Base-by-base conservation (phyloP, 371 early-diverging fungal species). In the Mucor racemosus region DNA sequence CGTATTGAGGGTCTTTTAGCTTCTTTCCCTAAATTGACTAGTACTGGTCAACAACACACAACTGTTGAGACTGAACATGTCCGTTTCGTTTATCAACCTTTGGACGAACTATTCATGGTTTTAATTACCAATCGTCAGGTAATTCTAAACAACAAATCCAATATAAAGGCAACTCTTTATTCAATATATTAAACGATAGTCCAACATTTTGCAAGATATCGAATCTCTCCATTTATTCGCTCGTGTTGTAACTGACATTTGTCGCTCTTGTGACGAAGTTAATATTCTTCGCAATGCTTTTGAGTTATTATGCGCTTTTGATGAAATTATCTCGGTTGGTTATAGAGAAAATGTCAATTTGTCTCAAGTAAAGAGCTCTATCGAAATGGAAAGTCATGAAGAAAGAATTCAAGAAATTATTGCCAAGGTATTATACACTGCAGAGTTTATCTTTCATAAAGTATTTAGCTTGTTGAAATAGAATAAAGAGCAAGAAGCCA, bases 401-500 rank as follows among this genome's bases (percentile, higher is more conserved):
- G 98, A 98, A 75, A 88, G 93, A 76, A 90, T 97, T 61, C 97
- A 96, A 78, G 97, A 96, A 65, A 95, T 95, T 69, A 97, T 97
- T 75, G 93, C 92, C 71, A 91, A 88, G 87, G 92, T 92, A 74
- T 60, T 9, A 11, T 38, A 26, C 3, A 26, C 26, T 3, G 26
- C 26, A 26, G 26, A 14, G 7, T 14, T 5, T 11, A 46, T n/a
- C 4, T 58, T 42, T 42, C 2, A 14, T 59, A 41, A 14, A 31
- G 8, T 41, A 13, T 5, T 26, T 26, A 26, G 26, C 26, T 26
- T 26, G 26, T 42, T 14, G n/a, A 42, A 5, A 26, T 71, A 94
- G 92, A 95, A 93, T 79, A 97, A 98, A 80, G 98, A 98, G 72
- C 91, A 90, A 74, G 97, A 99, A 72, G 99, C 99, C 9, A 96